These are phyloP conservation scores for Kodamaea alishanica DNA, from an alignment of 1,139 yeast species.

Conservation along the genomic window DNA sequence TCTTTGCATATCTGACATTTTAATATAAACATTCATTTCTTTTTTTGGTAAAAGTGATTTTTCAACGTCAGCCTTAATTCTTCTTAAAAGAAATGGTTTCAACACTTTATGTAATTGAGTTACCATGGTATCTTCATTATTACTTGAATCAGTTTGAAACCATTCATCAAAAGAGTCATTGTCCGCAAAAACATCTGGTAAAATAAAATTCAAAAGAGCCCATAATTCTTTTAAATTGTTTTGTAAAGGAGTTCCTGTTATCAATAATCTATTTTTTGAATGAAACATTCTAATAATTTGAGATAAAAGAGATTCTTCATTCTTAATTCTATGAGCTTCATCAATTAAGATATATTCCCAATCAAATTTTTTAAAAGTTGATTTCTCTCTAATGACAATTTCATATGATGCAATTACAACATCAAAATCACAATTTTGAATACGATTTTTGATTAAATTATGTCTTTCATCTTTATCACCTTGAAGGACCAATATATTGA, in stretches of 20 bases:
- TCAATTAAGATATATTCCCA: constrained; percentile 78
- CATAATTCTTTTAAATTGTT: constrained; percentile 76
- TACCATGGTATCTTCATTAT: constrained; percentile 54
- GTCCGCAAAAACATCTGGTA: constrained; percentile 78
- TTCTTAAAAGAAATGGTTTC: constrained; percentile 68
- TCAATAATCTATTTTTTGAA: constrained; percentile 63
- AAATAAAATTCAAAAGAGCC: constrained; percentile 71
- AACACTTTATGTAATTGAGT: constrained; percentile 87
- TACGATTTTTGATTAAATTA: constrained; percentile 45
- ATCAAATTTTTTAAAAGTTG: constrained; percentile 56
- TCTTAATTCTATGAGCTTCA: constrained; percentile 80
- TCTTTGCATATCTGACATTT: constrained; percentile 74
- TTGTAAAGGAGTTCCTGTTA: constrained; percentile 81
- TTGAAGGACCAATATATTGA: constrained; percentile 60
- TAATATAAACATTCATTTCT: constrained; percentile 67
- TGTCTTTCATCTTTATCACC: constrained; percentile 70
- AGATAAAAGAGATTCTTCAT: constrained; percentile 69
- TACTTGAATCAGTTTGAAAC: constrained; percentile 44
- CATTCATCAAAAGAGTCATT: constrained; percentile 71
- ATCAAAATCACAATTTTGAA: constrained; percentile 65
- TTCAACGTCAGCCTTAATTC: constrained; percentile 78
- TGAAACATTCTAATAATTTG: constrained; percentile 74
- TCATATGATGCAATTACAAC: constrained; percentile 73
- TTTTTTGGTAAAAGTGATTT: constrained; percentile 71
- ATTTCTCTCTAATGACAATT: constrained; percentile 70